Conservation (phyloP, 2,329 filamentous ascomycete species). For the Microcyclosporella mali region DNA sequence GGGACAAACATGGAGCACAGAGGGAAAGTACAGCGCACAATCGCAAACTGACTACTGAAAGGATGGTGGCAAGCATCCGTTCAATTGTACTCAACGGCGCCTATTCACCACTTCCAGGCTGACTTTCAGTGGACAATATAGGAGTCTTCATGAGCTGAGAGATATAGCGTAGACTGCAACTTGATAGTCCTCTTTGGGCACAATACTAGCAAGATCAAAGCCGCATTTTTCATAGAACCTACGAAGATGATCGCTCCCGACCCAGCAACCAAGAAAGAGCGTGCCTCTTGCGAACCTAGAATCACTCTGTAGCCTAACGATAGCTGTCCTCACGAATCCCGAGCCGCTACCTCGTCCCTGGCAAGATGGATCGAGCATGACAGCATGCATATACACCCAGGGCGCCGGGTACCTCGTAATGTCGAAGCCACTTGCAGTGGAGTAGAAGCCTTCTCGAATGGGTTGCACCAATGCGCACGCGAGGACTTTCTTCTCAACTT, state of each 20-base stretch:
- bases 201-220: constrained; percentile 6
- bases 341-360: constrained; percentile 7
- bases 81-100: too few relatives aligned
- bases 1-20: too few relatives aligned
- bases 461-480: constrained; percentile 1
- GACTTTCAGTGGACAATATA: too few relatives aligned
- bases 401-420: constrained; percentile 2
- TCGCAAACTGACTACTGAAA: too few relatives aligned
- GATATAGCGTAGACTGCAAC: constrained; percentile 8
- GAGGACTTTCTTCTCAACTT: not conserved
- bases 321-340: not conserved
- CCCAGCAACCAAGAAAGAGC: constrained; percentile 12
- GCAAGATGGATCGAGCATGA: constrained; percentile 9
- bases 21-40: too few relatives aligned
- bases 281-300: constrained; percentile 1
- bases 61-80: too few relatives aligned
- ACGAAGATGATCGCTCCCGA: constrained; percentile 10
- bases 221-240: constrained; percentile 7
- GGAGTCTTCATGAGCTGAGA: too few relatives aligned
- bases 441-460: constrained; percentile 1
- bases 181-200: constrained; percentile 9
- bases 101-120: too few relatives aligned
- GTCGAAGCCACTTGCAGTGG: constrained; percentile 1
- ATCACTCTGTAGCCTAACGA: constrained; percentile 1
- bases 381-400: constrained; percentile 9